A percentile compares a stretch with the other conserved stretches of the same genome.
Conservation (phyloP, 768 basidiomycete genomes). For the Lyophyllum shimeji region DNA sequence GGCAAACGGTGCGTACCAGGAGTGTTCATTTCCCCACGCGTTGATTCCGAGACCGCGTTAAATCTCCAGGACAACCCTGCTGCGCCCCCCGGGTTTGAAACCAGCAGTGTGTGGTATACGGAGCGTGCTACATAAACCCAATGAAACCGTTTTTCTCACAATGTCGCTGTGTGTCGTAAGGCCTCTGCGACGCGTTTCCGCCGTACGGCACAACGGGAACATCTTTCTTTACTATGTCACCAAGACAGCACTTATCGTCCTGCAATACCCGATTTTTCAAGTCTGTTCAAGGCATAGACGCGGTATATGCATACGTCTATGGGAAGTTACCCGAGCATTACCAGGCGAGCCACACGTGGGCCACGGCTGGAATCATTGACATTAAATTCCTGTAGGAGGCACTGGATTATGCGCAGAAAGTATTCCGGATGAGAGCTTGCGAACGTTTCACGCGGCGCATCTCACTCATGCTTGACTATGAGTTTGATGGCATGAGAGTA, state of each 20-base stretch:
- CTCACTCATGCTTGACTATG: no score
- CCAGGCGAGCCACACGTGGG: no score
- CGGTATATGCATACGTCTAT: no score
- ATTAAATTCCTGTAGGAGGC: no score
- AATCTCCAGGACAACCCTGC: slow-evolving; percentile 56
- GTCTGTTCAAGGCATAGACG: no score
- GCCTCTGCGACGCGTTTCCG: background rate
- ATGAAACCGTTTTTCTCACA: slow-evolving; percentile 17
- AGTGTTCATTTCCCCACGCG: background rate
- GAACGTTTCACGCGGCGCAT: no score
- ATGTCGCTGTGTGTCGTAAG: background rate
- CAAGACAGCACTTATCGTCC: background rate
- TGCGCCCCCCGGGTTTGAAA: slow-evolving; percentile 70
- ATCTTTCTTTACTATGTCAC: background rate
- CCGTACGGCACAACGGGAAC: background rate
- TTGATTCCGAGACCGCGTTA: background rate
- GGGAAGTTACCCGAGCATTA: no score
- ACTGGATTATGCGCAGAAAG: no score
- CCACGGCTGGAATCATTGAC: no score
- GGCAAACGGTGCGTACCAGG: slow-evolving; percentile 69
- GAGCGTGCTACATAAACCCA: slow-evolving; percentile 45
- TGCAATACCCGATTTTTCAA: no score
- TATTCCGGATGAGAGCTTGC: no score
- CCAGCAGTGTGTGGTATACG: slow-evolving; percentile 74
- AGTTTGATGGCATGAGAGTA: no score